Base-by-base conservation (phyloP, 352 stramenopile genomes). In the Aphanomyces astaci region DNA sequence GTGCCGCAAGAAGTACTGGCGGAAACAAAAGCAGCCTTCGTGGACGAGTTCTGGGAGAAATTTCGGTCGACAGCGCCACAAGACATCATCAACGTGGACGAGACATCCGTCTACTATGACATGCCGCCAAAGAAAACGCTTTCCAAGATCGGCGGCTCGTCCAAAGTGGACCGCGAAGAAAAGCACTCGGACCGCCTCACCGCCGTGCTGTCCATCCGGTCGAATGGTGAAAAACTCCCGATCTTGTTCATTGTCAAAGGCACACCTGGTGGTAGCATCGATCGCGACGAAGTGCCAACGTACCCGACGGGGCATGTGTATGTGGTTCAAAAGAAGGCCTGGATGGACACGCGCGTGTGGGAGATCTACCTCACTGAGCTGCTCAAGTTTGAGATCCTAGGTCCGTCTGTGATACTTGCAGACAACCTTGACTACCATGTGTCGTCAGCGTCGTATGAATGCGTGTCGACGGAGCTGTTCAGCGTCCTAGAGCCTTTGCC, bases 251-350 rank as follows among this genome's bases (percentile, higher is more conserved):
- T 55, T n/a, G 1, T 55, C n/a, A 25, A 30, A 22, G 48, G 2
- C 48, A 10, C n/a, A 22, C 48, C 48, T 24, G 57, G 57, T 56
- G 57, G 57, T 10, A 25, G 13, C 5, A 65, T 65, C 30, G 57
- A 65, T 19, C 22, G 13, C 9, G 22, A 51, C 27, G 57, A 65
- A 28, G 17, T 65, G 9, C 22, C 22, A 55, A 9, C 17, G 1
- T 65, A 65, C 28, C 4, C 57, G 10, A 5, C 22, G 1, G 36
- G 27, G 5, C 57, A 65, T 28, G 25, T 65, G 9, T 65, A 65
- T 63, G 57, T 39, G 7, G 57, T 65, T 15, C 45, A 65, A 39
- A n/a, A 53, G 22, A 65, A 55, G 15, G 57, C 22, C 36, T 65
- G 57, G 45, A 65, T 65, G 57, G 57, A 65, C 24, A 30, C 15